phyloP scores from a whole-genome alignment of 192 early-diverging fungal species.

The Podila clonocystis region DNA sequence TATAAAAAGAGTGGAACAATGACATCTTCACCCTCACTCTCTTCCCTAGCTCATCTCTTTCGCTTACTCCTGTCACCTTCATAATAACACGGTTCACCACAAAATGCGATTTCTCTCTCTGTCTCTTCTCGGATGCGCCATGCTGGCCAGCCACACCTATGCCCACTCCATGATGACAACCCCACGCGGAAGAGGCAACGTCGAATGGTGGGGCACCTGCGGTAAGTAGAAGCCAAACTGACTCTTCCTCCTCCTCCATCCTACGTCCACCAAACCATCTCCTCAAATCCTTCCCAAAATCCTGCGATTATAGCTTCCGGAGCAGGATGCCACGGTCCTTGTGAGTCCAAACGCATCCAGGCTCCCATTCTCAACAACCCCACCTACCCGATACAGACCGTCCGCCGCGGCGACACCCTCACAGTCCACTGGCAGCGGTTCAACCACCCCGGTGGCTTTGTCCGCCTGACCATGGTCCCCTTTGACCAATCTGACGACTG shows the following conservation, averaged over 20 bases:
- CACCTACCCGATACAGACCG: constrained; percentile 59
- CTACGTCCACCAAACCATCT: neutral
- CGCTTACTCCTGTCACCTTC: neutral
- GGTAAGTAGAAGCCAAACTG: constrained; percentile 4
- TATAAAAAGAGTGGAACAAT: neutral
- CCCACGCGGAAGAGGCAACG: constrained; percentile 34
- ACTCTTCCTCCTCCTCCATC: neutral
- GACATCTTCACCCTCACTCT: neutral
- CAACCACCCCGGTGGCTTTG: constrained; percentile 73
- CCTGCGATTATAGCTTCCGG: constrained; percentile 47
- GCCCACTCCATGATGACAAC: constrained; percentile 51
- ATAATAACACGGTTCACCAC: neutral
- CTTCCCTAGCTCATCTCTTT: neutral
- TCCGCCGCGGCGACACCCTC: constrained; percentile 64
- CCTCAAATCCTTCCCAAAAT: too few relatives aligned
- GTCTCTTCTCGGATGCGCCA: constrained; percentile 4
- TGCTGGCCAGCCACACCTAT: constrained; percentile 11
- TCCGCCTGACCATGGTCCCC: constrained; percentile 67
- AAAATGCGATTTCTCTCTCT: neutral
- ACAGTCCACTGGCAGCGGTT: constrained; percentile 62
- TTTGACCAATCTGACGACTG: constrained; percentile 68
- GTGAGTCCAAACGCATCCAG: constrained; percentile 57
- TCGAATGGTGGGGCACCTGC: constrained; percentile 47
- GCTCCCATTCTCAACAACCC: constrained; percentile 62
- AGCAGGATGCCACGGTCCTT: constrained; percentile 69